phyloP scores from a whole-genome alignment of 1,139 yeast species.

The Groenewaldozyma auringiensis region DNA sequence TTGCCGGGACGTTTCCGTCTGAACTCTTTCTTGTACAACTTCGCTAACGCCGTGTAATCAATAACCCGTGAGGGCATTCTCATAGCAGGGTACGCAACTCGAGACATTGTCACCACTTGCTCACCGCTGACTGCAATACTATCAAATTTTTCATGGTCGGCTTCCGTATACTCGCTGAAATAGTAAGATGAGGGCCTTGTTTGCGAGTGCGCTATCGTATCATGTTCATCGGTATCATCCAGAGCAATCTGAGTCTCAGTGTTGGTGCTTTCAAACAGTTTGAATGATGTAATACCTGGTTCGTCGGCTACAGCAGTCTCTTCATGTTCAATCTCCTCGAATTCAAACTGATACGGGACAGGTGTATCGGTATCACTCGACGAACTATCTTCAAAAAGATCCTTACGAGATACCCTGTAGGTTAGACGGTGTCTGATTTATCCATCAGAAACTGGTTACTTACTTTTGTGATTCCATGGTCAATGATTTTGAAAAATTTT shows the following conservation, averaged over 20 bases:
- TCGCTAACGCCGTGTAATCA: conserved; percentile 23
- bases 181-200: conserved; percentile 25
- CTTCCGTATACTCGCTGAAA: conserved; percentile 14
- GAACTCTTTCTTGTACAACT: conserved; percentile 18
- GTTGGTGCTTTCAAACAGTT: not conserved
- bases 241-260: not conserved
- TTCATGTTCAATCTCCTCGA: conserved; percentile 18
- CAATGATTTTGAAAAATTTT: too few relatives aligned
- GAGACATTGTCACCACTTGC: conserved; percentile 12
- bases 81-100: conserved; percentile 15
- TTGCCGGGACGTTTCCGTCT: conserved; percentile 28
- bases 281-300: not conserved
- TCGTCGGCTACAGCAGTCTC: not conserved
- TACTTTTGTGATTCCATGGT: not conserved
- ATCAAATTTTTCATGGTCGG: conserved; percentile 9
- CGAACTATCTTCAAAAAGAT: conserved; percentile 8
- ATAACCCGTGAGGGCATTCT: conserved; percentile 21
- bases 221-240: not conserved
- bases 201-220: conserved; percentile 2
- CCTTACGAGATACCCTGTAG: conserved; percentile 11
- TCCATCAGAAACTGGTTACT: not conserved
- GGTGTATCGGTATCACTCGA: conserved; percentile 6
- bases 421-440: not conserved
- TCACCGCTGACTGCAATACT: conserved; percentile 22
- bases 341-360: conserved; percentile 16